Evolutionary conservation across 2,329 filamentous ascomycete species (phyloP), one percentile per base, ranked within the genome.

Genomic region (Ciborinia camelliae): DNA sequence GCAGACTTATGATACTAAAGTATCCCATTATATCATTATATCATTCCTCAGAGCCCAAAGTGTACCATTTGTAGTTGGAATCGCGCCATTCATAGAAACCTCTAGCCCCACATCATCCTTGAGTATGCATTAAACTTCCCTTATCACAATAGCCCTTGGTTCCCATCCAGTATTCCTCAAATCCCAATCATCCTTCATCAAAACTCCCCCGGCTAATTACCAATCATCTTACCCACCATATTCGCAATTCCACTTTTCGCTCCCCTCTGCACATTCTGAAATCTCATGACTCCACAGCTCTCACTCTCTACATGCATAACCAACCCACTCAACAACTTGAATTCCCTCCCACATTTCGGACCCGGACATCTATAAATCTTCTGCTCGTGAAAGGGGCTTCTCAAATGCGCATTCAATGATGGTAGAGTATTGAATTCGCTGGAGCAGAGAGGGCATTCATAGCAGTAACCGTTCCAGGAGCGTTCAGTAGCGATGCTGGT

Each of bases 401-500:
- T 79, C 1, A 88, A 72, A 68, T 89, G 85, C 62, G 79, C 75
- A 55, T 83, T 82, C 3, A 88, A 76, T 0, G 70, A 69, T 0
- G 50, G 15, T 0, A 77, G 62, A 0, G 57, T 64, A 0, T 32
- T 60, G 67, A 85, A 88, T 0, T 70, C 35, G 12, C 75, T 73
- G 28, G 80, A 73, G 70, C 86, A 89, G 4, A 88, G 66, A 65
- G 82, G 82, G 75, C 84, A 87, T 68, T 82, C 78, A 72, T 77
- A 86, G 0, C 18, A 68, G 2, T 32, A 0, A 0, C 79, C 79
- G 61, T 86, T 85, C 72, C 75, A 84, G 0, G 81, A 74, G 1
- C 64, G 67, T 0, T 68, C 41, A 0, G 76, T 83, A 1, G 80
- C 81, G 14, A 70, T 66, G 8, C 18, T 68, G 9, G 74, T 68